A percentile compares a stretch with the other conserved stretches of the same genome.
Conservation (phyloP, 371 early-diverging fungal species). For the Mucor mucedo region DNA sequence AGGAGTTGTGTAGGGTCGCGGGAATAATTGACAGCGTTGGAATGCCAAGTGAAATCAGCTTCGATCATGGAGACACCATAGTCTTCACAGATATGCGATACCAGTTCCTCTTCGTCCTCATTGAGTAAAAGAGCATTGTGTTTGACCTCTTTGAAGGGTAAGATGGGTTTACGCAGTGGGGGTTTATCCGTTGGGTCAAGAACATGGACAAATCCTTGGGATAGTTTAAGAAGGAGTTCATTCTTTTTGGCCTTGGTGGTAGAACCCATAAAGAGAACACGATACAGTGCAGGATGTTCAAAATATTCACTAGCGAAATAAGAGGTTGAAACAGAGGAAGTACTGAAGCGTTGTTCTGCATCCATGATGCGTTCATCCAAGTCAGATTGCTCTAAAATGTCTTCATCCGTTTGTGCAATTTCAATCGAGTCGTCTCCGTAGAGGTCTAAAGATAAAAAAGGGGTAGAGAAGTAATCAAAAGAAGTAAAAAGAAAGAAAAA, state of each 20-base stretch:
- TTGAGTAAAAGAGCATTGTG: slow-evolving; percentile 38
- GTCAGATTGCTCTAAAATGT: slow-evolving; percentile 21
- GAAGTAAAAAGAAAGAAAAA: not conserved
- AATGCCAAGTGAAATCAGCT: slow-evolving; percentile 50
- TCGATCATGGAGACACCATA: slow-evolving; percentile 53
- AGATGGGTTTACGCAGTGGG: slow-evolving; percentile 14
- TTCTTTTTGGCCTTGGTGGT: slow-evolving; percentile 37
- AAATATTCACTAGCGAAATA: slow-evolving; percentile 24
- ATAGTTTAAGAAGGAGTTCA: slow-evolving; percentile 38
- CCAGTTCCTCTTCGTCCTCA: slow-evolving; percentile 20
- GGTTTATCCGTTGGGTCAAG: not conserved
- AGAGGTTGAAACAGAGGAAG: slow-evolving; percentile 25
- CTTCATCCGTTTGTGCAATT: slow-evolving; percentile 20
- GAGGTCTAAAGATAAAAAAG: not conserved
- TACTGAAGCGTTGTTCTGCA: slow-evolving; percentile 27
- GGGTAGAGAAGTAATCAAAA: not conserved
- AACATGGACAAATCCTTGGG: slow-evolving; percentile 37
- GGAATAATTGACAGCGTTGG: slow-evolving; percentile 23
- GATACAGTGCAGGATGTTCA: slow-evolving; percentile 33
- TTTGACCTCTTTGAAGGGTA: slow-evolving; percentile 39
- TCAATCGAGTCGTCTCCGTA: slow-evolving; percentile 19
- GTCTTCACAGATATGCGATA: slow-evolving; percentile 44
- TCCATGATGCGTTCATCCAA: slow-evolving; percentile 17
- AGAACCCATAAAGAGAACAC: slow-evolving; percentile 50
- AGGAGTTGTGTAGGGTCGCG: slow-evolving; percentile 22